Percentiles rank a stretch among this genome's conserved stretches.
phyloP scores from a whole-genome alignment of 768 basidiomycete genomes.

The Cystofilobasidium bisporidii region DNA sequence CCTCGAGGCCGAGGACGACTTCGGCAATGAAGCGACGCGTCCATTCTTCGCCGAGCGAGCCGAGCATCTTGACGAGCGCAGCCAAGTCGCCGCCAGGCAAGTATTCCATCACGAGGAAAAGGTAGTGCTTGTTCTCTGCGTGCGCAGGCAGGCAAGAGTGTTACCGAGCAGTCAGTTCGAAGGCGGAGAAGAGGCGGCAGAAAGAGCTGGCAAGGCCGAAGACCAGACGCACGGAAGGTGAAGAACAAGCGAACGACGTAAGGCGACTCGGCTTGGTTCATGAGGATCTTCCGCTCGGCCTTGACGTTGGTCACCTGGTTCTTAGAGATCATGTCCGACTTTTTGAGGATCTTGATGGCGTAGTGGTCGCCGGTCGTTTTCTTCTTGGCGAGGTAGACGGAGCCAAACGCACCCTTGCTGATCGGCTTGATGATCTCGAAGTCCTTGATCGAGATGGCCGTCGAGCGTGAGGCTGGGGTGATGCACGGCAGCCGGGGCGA shows the following conservation, averaged over 20 bases:
- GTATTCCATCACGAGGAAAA: conserved; percentile 99
- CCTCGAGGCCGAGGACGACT: conserved; percentile 86
- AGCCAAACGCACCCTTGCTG: conserved; percentile 96
- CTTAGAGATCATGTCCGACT: conserved; percentile 99
- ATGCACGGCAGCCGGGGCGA: conserved; percentile 79
- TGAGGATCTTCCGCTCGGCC: conserved; percentile 97
- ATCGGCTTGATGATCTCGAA: conserved; percentile 99
- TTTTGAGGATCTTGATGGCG: conserved; percentile 99
- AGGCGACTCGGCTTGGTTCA: conserved; percentile 97
- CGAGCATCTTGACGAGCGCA: conserved; percentile 90
- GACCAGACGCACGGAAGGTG: conserved; percentile 56
- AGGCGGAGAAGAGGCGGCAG: neutral
- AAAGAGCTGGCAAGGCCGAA: neutral
- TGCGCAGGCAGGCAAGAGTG: neutral
- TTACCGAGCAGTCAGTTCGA: neutral
- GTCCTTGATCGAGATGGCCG: conserved; percentile 89
- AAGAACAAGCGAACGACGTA: conserved; percentile 97
- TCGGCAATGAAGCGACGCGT: conserved; percentile 92
- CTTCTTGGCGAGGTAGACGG: conserved; percentile 97
- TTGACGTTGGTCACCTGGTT: conserved; percentile 99
- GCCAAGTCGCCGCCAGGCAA: conserved; percentile 78
- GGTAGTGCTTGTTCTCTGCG: conserved; percentile 81
- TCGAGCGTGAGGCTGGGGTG: conserved; percentile 65
- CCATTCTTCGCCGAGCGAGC: conserved; percentile 90
- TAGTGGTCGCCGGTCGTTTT: conserved; percentile 96